Conservation (phyloP, 345 rosid genomes). For the Euclidium syriacum region DNA sequence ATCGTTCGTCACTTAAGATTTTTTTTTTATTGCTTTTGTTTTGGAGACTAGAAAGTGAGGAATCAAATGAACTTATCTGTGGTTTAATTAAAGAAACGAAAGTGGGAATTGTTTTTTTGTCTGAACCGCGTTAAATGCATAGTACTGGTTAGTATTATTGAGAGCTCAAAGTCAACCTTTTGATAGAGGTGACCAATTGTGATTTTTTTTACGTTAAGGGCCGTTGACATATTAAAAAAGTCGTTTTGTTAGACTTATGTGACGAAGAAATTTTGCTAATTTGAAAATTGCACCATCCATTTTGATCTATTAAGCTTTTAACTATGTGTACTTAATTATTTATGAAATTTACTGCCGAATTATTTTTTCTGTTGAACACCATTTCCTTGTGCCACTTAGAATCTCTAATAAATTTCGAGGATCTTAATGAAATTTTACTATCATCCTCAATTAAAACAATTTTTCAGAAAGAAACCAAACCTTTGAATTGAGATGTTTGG, state of each 20-base stretch:
- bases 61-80: conserved; percentile 9
- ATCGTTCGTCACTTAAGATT: neutral
- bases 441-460: neutral
- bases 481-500: conserved; percentile 10
- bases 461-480: neutral
- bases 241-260: neutral
- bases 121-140: conserved; percentile 15
- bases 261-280: neutral
- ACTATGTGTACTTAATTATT: neutral
- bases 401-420: neutral
- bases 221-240: conserved; percentile 15
- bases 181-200: conserved; percentile 17
- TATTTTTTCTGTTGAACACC: too few relatives aligned
- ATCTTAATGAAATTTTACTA: neutral
- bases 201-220: neutral
- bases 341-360: neutral
- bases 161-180: conserved; percentile 29
- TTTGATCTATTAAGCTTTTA: neutral
- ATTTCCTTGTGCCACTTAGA: neutral
- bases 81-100: conserved; percentile 5
- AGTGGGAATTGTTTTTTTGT: conserved; percentile 10
- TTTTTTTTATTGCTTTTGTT: neutral
- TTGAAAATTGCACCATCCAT: neutral
- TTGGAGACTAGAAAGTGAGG: conserved; percentile 5
- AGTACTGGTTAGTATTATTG: conserved; percentile 20